phyloP scores from a whole-genome alignment of 345 rosid species.

The Aquilaria yunnanensis region DNA sequence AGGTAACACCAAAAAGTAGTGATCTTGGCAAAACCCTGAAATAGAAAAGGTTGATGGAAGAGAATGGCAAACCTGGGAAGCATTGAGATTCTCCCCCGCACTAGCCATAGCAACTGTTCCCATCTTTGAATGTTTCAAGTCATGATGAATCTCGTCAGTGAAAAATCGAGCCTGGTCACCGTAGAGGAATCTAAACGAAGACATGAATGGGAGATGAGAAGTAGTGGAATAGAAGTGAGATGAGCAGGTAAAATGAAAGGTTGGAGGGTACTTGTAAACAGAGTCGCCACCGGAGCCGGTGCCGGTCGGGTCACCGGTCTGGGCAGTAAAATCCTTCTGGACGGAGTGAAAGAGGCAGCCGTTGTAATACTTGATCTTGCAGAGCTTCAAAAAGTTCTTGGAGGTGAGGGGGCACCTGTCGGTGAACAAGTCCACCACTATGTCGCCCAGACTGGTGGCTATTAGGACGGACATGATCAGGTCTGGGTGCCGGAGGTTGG shows the following conservation, averaged over 20 bases:
- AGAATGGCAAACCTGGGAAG: constrained; percentile 68
- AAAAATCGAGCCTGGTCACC: constrained; percentile 96
- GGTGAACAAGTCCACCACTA: constrained; percentile 62
- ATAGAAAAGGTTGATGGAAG: neutral
- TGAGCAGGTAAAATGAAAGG: constrained; percentile 7
- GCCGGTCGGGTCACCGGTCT: constrained; percentile 87
- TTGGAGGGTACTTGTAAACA: constrained; percentile 48
- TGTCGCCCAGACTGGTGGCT: constrained; percentile 78
- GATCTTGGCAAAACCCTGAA: too few species aligned
- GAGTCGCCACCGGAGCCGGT: constrained; percentile 86
- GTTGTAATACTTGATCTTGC: constrained; percentile 91
- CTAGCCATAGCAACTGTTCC: constrained; percentile 97
- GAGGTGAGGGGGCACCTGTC: constrained; percentile 73
- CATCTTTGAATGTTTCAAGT: constrained; percentile 74
- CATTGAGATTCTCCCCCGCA: constrained; percentile 93
- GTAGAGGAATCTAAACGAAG: constrained; percentile 53
- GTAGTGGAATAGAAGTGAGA: neutral
- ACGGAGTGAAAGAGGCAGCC: constrained; percentile 84
- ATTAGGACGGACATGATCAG: constrained; percentile 65
- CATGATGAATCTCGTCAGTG: constrained; percentile 76
- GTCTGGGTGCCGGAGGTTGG: neutral
- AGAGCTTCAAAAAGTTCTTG: constrained; percentile 94
- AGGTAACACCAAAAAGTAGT: neutral
- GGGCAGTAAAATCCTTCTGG: constrained; percentile 84
- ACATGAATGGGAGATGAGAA: neutral